These are phyloP conservation scores for Ogataea naganishii DNA, from an alignment of 805 yeast species.

Conservation along the genomic window DNA sequence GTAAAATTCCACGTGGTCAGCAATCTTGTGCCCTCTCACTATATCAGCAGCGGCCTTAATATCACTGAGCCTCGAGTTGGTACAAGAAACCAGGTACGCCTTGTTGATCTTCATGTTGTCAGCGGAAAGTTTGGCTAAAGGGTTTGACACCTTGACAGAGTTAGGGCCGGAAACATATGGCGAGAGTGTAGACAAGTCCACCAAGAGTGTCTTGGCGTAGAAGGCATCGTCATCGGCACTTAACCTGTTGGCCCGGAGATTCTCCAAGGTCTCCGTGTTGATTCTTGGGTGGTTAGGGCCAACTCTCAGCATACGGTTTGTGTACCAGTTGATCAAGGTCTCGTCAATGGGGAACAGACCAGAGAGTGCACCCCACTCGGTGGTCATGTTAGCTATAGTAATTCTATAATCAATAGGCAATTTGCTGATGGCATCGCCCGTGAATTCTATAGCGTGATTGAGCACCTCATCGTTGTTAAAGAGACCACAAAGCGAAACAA, in stretches of 20 bases:
- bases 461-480: constrained; percentile 89
- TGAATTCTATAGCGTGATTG: constrained; percentile 89
- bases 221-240: constrained; percentile 68
- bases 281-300: constrained; percentile 71
- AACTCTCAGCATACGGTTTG: constrained; percentile 39
- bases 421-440: constrained; percentile 67
- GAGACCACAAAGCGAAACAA: constrained; percentile 90
- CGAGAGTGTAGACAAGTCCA: constrained; percentile 72
- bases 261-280: constrained; percentile 48
- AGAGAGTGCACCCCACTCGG: constrained; percentile 98
- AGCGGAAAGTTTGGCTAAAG: constrained; percentile 64
- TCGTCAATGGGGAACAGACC: constrained; percentile 96
- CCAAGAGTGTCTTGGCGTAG: constrained; percentile 80
- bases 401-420: constrained; percentile 76
- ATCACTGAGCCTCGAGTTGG: constrained; percentile 89
- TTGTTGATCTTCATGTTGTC: constrained; percentile 76
- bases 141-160: constrained; percentile 84
- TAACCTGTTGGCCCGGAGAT: constrained; percentile 31
- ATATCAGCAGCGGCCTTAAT: constrained; percentile 91
- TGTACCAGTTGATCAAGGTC: constrained; percentile 70
- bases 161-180: constrained; percentile 96
- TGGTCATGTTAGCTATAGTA: constrained; percentile 95
- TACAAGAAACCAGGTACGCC: constrained; percentile 96
- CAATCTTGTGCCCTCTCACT: constrained; percentile 72
- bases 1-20: constrained; percentile 88